Conservation (phyloP, 768 basidiomycete genomes). For the Leccinum sublutescens region DNA sequence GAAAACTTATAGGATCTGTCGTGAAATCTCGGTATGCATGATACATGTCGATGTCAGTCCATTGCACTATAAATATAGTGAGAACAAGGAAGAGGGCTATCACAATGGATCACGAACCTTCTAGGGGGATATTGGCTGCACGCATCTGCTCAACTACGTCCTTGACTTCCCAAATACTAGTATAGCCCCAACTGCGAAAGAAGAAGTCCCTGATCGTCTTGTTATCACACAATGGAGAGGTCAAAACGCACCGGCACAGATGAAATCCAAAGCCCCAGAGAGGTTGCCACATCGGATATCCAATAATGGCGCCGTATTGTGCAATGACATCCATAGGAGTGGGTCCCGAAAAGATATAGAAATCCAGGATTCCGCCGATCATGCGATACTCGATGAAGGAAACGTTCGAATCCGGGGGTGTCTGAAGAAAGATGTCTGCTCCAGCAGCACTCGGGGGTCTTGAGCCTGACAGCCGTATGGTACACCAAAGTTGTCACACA, state of each 20-base stretch:
- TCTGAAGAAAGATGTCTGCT: slow-evolving; percentile 64
- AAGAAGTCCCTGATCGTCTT: neutral
- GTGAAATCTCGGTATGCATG: slow-evolving; percentile 71
- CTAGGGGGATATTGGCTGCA: slow-evolving; percentile 66
- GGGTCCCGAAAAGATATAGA: slow-evolving; percentile 70
- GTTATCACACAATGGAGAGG: neutral
- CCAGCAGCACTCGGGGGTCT: slow-evolving; percentile 51
- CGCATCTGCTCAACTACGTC: slow-evolving; percentile 56
- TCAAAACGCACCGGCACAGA: slow-evolving; percentile 48
- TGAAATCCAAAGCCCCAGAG: slow-evolving; percentile 78
- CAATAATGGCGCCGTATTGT: slow-evolving; percentile 65
- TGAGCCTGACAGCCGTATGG: neutral
- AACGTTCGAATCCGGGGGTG: slow-evolving; percentile 49
- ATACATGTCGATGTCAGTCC: slow-evolving; percentile 75
- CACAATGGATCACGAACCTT: slow-evolving; percentile 41
- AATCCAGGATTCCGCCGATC: slow-evolving; percentile 71
- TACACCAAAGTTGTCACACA: slow-evolving; percentile 21
- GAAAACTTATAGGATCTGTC: slow-evolving; percentile 60
- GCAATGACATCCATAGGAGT: slow-evolving; percentile 53
- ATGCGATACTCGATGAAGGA: slow-evolving; percentile 70
- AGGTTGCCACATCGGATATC: slow-evolving; percentile 67
- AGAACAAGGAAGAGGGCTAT: neutral
- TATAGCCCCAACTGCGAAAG: slow-evolving; percentile 41
- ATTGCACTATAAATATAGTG: slow-evolving; percentile 48
- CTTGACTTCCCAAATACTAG: slow-evolving; percentile 49